Base-by-base conservation (phyloP, 2,329 filamentous ascomycete genomes). In the Ophioceras dolichostomum region DNA sequence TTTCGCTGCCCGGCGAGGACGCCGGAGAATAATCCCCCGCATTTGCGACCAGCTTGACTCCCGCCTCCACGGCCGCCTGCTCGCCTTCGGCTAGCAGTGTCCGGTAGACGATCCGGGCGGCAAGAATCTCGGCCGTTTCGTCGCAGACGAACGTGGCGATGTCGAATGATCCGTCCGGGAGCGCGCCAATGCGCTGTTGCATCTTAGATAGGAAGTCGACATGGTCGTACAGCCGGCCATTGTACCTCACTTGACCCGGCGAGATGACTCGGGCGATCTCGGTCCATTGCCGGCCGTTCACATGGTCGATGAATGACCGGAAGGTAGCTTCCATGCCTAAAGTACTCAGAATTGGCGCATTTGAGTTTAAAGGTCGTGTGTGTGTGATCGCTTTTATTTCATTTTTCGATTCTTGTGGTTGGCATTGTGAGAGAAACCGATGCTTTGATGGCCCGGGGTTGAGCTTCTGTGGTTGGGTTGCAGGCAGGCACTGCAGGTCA, bases 151-250 rank as follows among this genome's bases (percentile, higher is more conserved):
- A 17, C 12, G 35, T 37, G 13, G 34, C 37, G 32, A 39, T 6
- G n/a, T 34, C 31, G 17, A 39, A 34, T 22, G 31, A 18, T 9
- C 31, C 30, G 14, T 34, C 37, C 9, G 37, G 37, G 4, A 34
- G 24, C 17, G 31, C 31, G 30, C 13, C 24, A 14, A 34, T 28
- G 24, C 22, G 37, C 22, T 33, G 8, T 4, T 29, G 31, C 24
- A 39, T 33, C 30, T 20, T 24, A 13, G 32, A n/a, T 14, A 39
- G 18, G 30, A 34, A 34, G 21, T 39, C 37, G 16, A 16, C 21
- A 8, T 22, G 30, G 3, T 21, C 12, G 20, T 37, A 37, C 12
- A 12, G 6, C 20, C n/a, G 22, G 24, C 14, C 29, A 31, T 34
- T 34, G 37, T 34, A 37, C 20, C n/a, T 37, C 17, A 37, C 28